A percentile compares a stretch with the other conserved stretches of the same genome.
phyloP scores from a whole-genome alignment of 2,329 filamentous ascomycete genomes.

The Grosmannia clavigera region DNA sequence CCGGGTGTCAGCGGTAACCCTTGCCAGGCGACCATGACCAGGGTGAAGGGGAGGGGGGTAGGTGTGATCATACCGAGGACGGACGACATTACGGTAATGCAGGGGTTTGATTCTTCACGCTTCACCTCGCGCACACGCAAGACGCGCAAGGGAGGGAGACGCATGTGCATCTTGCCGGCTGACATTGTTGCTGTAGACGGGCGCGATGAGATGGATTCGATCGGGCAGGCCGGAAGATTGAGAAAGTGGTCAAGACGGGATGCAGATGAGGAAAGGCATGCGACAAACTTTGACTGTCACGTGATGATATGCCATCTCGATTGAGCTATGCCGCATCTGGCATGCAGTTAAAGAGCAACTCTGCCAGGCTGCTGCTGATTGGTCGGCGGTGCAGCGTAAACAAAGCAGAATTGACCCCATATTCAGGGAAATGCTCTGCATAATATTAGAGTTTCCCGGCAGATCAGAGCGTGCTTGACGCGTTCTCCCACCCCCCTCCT shows the following conservation, averaged over 20 bases:
- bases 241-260: too few species aligned
- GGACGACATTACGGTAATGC: constrained; percentile 42
- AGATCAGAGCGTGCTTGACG: background rate
- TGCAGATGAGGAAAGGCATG: too few species aligned
- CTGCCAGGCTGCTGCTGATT: background rate
- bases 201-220: background rate
- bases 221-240: too few species aligned
- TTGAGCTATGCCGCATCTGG: too few species aligned
- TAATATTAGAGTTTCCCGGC: background rate
- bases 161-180: constrained; percentile 36
- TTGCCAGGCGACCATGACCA: background rate
- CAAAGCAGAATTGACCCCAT: background rate
- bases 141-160: constrained; percentile 42
- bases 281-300: too few species aligned
- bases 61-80: constrained; percentile 34
- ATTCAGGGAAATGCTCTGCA: background rate
- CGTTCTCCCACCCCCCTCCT: background rate
- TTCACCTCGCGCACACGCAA: constrained; percentile 44
- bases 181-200: constrained; percentile 23
- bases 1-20: background rate
- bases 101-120: constrained; percentile 36
- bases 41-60: constrained; percentile 1
- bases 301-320: too few species aligned
- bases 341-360: too few species aligned
- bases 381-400: background rate